Evolutionary conservation across 2,329 filamentous ascomycete species (phyloP).

Genomic region (Calonectria multiphialidica): DNA sequence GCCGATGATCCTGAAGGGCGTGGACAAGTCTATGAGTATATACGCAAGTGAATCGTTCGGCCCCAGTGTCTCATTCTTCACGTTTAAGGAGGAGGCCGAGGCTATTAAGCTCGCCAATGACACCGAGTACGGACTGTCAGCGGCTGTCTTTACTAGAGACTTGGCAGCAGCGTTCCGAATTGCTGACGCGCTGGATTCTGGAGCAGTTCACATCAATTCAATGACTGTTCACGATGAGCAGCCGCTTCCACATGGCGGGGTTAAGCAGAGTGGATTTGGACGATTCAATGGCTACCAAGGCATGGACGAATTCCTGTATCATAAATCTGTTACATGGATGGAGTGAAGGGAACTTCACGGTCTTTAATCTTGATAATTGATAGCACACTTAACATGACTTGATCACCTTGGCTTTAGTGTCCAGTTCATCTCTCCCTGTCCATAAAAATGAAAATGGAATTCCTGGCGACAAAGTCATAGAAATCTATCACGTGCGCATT

Average conservation of each 20-base stretch:
- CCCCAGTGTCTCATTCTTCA: slow-evolving; percentile 23
- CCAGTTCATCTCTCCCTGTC: no score
- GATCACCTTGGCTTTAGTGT: no score
- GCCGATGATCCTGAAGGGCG: slow-evolving; percentile 11
- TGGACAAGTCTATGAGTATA: slow-evolving; percentile 13
- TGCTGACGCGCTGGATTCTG: slow-evolving; percentile 71
- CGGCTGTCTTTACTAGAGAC: slow-evolving; percentile 77
- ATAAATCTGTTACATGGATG: slow-evolving; percentile 41
- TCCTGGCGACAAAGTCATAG: no score
- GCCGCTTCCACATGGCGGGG: slow-evolving; percentile 71
- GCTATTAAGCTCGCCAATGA: slow-evolving; percentile 82
- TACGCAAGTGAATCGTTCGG: slow-evolving; percentile 26
- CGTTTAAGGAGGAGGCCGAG: slow-evolving; percentile 52
- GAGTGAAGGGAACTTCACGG: neutral
- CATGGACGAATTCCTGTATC: slow-evolving; percentile 39
- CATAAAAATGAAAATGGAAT: no score
- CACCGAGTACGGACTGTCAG: slow-evolving; percentile 79
- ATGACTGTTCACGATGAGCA: slow-evolving; percentile 74
- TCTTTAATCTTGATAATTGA: no score
- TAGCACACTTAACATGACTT: no score
- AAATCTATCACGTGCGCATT: no score
- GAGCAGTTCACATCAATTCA: slow-evolving; percentile 72
- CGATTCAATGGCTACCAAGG: slow-evolving; percentile 59
- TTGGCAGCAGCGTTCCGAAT: slow-evolving; percentile 67
- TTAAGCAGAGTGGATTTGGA: slow-evolving; percentile 71